Evolutionary conservation across 2,329 filamentous ascomycete genomes (phyloP), one percentile per base, ranked within the genome.

Genomic region (Niveomyces coronatus): DNA sequence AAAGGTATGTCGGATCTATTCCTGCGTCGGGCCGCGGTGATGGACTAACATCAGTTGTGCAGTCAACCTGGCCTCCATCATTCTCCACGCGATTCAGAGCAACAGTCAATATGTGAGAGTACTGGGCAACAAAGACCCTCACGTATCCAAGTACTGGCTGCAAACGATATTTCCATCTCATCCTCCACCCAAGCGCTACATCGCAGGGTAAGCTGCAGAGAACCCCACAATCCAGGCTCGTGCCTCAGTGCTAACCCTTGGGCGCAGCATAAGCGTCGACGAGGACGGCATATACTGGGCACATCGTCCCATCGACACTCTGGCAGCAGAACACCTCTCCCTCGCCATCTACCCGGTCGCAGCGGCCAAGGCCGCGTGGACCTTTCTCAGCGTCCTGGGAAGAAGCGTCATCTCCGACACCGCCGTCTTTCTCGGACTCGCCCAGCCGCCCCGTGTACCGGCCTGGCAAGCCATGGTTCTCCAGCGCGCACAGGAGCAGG

Each of bases 191-290:
- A 67, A 65, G 38, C 78, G 74, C 40, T 63, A 69, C 43, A 67
- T 74, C 41, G 68, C 68, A 34, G 78, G 76, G 78, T 82, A 68
- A 47, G 64, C n/a, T n/a, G n/a, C n/a, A n/a, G n/a, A n/a, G n/a
- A n/a, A n/a, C n/a, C n/a, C n/a, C n/a, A n/a, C n/a, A n/a, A n/a
- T n/a, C n/a, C n/a, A n/a, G n/a, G n/a, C n/a, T n/a, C n/a, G n/a
- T n/a, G n/a, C n/a, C n/a, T n/a, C n/a, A n/a, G n/a, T n/a, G n/a
- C n/a, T n/a, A n/a, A n/a, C n/a, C n/a, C n/a, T n/a, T n/a, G n/a
- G n/a, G n/a, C n/a, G 3, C 45, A 76, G 74, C 2, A 55, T 76
- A 36, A 60, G 67, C 16, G 54, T 76, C 29, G 64, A 65, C 13
- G 61, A 68, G 6, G 66, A 73, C 8, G 59, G 59, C 2, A 55